Evolutionary conservation across 495 filamentous ascomycete species (phyloP).

Genomic region (Xylaria telfairii): DNA sequence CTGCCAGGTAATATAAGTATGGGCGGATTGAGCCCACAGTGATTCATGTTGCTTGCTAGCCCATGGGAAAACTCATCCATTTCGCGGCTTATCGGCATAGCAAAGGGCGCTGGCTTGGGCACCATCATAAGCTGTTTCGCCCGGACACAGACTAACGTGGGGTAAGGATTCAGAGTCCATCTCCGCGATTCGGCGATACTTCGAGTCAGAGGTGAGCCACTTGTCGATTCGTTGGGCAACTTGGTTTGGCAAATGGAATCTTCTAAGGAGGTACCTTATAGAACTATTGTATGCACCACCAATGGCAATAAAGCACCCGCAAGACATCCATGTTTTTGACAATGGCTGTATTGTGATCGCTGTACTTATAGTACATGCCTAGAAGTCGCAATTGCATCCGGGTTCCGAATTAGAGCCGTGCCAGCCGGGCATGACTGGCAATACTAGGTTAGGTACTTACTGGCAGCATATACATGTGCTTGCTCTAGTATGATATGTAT

Average conservation of each 20-base stretch:
- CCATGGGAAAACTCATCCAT: background rate
- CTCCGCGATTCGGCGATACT: conserved; percentile 20
- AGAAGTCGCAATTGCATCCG: background rate
- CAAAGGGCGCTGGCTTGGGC: background rate
- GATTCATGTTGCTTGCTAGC: conserved; percentile 10
- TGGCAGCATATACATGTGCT: background rate
- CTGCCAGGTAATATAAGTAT: no score
- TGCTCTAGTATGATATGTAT: background rate
- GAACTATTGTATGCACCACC: background rate
- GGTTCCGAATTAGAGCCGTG: background rate
- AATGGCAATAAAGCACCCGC: background rate
- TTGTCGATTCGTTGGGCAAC: conserved; percentile 17
- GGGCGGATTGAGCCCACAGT: background rate
- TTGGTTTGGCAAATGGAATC: conserved; percentile 15
- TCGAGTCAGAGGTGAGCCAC: conserved; percentile 20
- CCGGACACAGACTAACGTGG: conserved; percentile 14
- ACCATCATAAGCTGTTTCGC: conserved; percentile 8
- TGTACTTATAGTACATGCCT: background rate
- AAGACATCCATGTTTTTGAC: background rate
- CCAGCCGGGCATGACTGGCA: background rate
- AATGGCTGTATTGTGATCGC: conserved; percentile 2
- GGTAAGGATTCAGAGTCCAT: background rate
- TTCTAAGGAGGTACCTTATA: background rate
- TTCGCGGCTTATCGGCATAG: background rate
- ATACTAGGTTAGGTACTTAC: no score